Base-by-base conservation (phyloP, 768 basidiomycete species). In the Tricholoma matsutake region DNA sequence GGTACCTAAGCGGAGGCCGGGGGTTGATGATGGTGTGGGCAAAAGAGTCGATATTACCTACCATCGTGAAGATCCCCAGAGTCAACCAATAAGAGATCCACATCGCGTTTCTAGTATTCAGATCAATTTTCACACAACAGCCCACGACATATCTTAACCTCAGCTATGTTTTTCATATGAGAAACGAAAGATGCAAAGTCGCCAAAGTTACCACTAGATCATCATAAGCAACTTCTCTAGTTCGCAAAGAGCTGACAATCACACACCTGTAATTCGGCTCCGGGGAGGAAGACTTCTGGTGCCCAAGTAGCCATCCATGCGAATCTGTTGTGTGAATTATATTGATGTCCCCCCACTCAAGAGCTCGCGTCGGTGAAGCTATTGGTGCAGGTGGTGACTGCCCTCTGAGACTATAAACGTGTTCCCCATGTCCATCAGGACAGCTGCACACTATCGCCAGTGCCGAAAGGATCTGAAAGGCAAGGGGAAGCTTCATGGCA, bases 261-360 rank as follows among this genome's bases (percentile, higher is more conserved):
- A 51, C 13, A 57, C 58, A 82, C 81, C 82, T 83, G 72, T 89
- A 92, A 69, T 89, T 87, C 0, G 91, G 89, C 66, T 94, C 91
- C 0, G 91, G 90, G 68, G 81, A 85, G 3, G 80, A 81, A 2
- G 75, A 16, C 67, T 92, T 88, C 66, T 92, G 90, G 75, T 96
- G 94, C 1, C 94, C 94, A 37, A 94, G 79, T 3, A 96, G 76
- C 77, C 79, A 77, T 39, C 79, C 76, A 75, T 91, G 88, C 39
- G 84, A 90, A 71, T 95, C 93, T 0, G 94, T 95, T 2, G 92
- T 95, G 67, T 88, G 86, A 51, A 95, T 81, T 67, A 95, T 83
- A 69, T 96, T 96, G 69, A 96, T 80, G 67, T 95, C 92, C n/a
- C 88, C 86, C 94, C 94, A 95, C 56, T 84, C 83, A 13, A 96